phyloP scores from a whole-genome alignment of 306 rosid genomes.

The Neltuma alba region DNA sequence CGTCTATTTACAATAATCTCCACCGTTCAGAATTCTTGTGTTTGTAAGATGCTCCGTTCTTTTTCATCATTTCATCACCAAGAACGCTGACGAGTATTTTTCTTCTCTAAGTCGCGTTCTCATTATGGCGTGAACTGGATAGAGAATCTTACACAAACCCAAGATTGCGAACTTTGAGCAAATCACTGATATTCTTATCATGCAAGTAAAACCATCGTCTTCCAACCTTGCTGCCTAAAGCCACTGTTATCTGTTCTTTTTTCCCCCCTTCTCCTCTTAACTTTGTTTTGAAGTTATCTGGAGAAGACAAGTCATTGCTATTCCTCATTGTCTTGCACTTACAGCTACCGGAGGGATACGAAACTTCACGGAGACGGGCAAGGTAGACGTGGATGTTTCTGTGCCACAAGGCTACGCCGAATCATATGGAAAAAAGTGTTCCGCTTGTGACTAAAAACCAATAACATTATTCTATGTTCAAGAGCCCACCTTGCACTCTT shows the following conservation, averaged over 20 bases:
- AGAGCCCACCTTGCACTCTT: not conserved
- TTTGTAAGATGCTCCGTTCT: not conserved
- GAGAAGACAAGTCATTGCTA: not conserved
- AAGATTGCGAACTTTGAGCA: not conserved
- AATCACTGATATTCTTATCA: not conserved
- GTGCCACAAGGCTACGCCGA: not conserved
- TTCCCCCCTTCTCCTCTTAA: not conserved
- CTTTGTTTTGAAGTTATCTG: not conserved
- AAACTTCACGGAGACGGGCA: not conserved
- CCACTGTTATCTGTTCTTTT: not conserved
- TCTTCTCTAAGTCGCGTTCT: not conserved
- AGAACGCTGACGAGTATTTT: not conserved
- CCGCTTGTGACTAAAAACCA: not conserved
- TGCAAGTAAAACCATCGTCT: not conserved
- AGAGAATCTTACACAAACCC: not conserved
- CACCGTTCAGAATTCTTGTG: not conserved
- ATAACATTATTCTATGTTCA: not conserved
- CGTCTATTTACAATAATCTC: not conserved
- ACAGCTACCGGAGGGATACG: not conserved
- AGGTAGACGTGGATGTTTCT: constrained; percentile 1
- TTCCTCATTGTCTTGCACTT: not conserved
- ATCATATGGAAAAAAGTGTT: not conserved
- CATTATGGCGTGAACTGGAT: not conserved
- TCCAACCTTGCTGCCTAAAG: not conserved
- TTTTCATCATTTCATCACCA: not conserved